Conservation (phyloP, 2,329 filamentous ascomycete species). For the Xylariaceae sp. region DNA sequence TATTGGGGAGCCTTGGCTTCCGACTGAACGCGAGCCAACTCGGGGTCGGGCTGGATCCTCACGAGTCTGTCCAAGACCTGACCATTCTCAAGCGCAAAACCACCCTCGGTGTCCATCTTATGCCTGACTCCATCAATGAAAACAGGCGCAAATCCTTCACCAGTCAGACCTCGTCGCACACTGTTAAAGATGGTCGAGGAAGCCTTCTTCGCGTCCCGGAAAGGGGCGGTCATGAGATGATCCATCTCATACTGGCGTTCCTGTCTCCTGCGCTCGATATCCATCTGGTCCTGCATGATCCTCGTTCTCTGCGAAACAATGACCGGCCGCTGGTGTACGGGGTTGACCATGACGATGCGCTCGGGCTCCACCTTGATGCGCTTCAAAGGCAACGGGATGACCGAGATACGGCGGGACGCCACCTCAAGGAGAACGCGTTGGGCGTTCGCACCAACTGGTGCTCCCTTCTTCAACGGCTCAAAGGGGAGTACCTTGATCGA, state of each 20-base stretch:
- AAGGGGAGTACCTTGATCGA: constrained; percentile 49
- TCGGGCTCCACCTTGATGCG: constrained; percentile 37
- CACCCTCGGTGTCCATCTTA: constrained; percentile 54
- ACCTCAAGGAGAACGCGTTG: constrained; percentile 47
- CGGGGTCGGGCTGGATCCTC: constrained; percentile 30
- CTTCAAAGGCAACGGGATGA: constrained; percentile 43
- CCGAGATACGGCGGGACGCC: constrained; percentile 41
- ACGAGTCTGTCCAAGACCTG: constrained; percentile 53
- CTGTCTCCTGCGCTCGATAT: constrained; percentile 36
- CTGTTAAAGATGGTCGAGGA: constrained; percentile 40
- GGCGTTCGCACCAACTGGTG: not conserved
- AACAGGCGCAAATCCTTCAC: constrained; percentile 52
- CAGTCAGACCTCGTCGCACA: constrained; percentile 47
- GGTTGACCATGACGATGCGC: constrained; percentile 35
- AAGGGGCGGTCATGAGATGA: constrained; percentile 53
- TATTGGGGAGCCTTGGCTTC: not conserved
- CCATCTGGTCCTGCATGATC: constrained; percentile 31
- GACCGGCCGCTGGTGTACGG: constrained; percentile 29
- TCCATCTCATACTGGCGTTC: constrained; percentile 48
- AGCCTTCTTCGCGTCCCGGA: constrained; percentile 45
- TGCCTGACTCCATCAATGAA: constrained; percentile 44
- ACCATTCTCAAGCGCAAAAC: constrained; percentile 56
- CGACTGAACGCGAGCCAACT: constrained; percentile 11
- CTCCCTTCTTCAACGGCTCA: not conserved
- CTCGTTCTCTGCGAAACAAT: constrained; percentile 26